Evolutionary conservation across 1,284 basidiomycete species (phyloP).

Genomic region (Coniferiporia weirii): DNA sequence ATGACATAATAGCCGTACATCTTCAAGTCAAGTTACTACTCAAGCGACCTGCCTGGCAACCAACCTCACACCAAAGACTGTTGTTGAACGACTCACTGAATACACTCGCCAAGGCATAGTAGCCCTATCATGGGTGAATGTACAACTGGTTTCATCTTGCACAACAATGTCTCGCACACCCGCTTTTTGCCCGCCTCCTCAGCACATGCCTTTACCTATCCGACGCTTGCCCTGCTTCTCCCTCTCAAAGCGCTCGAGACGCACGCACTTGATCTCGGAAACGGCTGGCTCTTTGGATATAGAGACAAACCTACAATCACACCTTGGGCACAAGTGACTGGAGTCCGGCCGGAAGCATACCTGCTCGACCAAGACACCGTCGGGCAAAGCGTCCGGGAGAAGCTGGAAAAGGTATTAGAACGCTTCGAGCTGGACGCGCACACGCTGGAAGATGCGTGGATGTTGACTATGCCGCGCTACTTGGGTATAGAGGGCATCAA

Average conservation of each 20-base stretch:
- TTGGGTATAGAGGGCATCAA: constrained; percentile 71
- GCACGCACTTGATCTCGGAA: constrained; percentile 41
- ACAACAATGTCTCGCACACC: constrained; percentile 51
- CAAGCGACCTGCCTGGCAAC: no score
- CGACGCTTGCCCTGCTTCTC: constrained; percentile 55
- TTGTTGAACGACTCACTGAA: no score
- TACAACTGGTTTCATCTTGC: constrained; percentile 36
- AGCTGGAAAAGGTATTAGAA: constrained; percentile 10
- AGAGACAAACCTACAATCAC: constrained; percentile 27
- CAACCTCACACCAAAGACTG: no score
- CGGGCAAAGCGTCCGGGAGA: constrained; percentile 3
- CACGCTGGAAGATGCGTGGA: constrained; percentile 51
- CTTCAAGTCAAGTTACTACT: no score
- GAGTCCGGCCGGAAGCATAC: constrained; percentile 45
- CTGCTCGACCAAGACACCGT: constrained; percentile 31
- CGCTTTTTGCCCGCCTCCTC: constrained; percentile 50
- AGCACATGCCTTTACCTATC: constrained; percentile 58
- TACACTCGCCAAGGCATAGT: no score
- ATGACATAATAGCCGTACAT: no score
- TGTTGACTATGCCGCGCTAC: constrained; percentile 72
- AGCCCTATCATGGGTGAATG: no score
- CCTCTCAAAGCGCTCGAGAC: constrained; percentile 55
- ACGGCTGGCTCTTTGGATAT: constrained; percentile 51
- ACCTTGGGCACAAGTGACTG: constrained; percentile 39
- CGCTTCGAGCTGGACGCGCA: constrained; percentile 18